Percentiles rank a stretch among this genome's conserved stretches.
These are phyloP conservation scores for Plasmodium vivax DNA, from an alignment of 169 alveolate genomes.

Conservation along the genomic window DNA sequence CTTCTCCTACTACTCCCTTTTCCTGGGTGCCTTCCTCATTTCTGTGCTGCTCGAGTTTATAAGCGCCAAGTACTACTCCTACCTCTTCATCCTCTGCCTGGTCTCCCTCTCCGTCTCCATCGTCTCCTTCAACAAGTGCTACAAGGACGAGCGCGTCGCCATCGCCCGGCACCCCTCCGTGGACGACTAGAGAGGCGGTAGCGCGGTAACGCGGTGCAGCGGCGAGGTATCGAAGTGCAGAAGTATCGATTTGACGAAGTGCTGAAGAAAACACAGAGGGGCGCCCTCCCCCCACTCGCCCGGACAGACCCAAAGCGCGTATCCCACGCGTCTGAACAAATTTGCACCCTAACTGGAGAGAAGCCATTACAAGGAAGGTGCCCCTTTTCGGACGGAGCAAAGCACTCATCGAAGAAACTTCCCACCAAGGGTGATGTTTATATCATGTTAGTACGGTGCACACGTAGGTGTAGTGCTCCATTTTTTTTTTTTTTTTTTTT, in stretches of 20 bases:
- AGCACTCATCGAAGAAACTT: background rate
- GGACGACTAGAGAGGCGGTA: background rate
- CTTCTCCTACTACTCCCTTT: constrained; percentile 27
- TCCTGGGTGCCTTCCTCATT: constrained; percentile 44
- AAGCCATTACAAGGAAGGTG: background rate
- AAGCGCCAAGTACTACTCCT: background rate
- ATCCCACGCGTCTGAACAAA: background rate
- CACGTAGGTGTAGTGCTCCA: background rate
- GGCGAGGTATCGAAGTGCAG: background rate
- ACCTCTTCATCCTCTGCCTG: constrained; percentile 17
- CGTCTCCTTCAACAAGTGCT: background rate
- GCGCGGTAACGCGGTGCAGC: background rate
- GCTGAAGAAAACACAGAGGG: background rate
- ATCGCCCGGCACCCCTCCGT: background rate
- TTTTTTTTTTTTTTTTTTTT: too few species aligned
- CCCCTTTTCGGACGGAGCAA: background rate
- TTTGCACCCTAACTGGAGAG: background rate
- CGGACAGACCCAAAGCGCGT: background rate
- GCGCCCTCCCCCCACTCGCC: background rate
- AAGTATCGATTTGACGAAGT: background rate
- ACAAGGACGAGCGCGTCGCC: background rate
- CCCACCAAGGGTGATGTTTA: background rate
- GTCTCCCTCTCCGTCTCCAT: constrained; percentile 9
- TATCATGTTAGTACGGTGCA: background rate
- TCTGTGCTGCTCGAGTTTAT: constrained; percentile 11